Evolutionary conservation across 495 filamentous ascomycete genomes (phyloP).

Genomic region (Neurospora tetraspora): DNA sequence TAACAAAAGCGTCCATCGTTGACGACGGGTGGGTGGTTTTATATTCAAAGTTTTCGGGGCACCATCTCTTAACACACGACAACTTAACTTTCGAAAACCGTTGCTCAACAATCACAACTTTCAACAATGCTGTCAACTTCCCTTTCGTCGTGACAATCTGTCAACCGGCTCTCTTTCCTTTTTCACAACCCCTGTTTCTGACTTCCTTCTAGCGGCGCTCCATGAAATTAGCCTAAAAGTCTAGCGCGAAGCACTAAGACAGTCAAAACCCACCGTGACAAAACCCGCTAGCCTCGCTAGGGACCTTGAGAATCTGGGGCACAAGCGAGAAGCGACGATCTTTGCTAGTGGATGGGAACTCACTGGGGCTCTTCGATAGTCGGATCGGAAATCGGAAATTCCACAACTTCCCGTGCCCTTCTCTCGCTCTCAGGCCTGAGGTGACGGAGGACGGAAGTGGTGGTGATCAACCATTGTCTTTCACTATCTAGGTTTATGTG

Average conservation of each 20-base stretch:
- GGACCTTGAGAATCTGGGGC: background rate
- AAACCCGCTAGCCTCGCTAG: background rate
- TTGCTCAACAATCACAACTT: background rate
- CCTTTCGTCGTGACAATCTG: background rate
- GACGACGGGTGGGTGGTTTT: background rate
- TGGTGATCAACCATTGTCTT: background rate
- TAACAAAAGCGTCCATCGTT: background rate
- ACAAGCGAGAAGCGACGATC: background rate
- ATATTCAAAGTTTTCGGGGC: background rate
- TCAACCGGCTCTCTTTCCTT: background rate
- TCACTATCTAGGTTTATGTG: background rate
- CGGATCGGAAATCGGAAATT: background rate
- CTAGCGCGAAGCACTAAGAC: background rate
- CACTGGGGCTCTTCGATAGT: background rate
- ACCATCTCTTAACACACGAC: background rate
- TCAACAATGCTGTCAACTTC: background rate
- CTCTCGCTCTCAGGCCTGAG: background rate
- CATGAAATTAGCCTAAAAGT: background rate
- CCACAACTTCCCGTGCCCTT: background rate
- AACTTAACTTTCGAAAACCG: background rate
- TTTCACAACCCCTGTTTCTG: background rate
- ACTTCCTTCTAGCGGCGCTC: background rate
- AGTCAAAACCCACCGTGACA: background rate
- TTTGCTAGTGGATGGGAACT: background rate
- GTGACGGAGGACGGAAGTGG: background rate